phyloP scores from a whole-genome alignment of 164 flowering plant species.

The Berberis vulgaris region DNA sequence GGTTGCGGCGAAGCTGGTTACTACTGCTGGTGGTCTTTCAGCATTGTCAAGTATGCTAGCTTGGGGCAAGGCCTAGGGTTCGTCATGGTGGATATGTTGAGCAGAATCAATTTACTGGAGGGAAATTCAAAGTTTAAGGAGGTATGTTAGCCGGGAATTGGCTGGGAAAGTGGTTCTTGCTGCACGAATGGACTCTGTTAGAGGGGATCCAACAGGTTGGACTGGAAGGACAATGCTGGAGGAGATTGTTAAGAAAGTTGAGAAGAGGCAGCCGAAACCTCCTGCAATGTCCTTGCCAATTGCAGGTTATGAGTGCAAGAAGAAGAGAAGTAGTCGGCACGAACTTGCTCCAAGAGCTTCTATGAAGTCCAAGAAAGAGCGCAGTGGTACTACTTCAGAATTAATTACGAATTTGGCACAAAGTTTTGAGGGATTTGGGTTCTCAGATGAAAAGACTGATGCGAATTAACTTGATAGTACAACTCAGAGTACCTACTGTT shows the following conservation, averaged over 20 bases:
- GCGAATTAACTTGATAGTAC: no score
- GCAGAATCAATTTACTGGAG: not conserved
- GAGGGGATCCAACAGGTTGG: not conserved
- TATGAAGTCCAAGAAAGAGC: not conserved
- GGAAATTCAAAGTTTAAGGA: not conserved
- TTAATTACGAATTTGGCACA: no score
- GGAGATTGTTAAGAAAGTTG: no score
- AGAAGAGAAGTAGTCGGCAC: not conserved
- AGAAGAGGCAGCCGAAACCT: not conserved
- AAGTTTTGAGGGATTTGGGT: no score
- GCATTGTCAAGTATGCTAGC: not conserved
- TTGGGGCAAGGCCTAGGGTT: not conserved
- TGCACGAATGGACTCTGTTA: not conserved
- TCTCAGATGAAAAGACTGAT: no score
- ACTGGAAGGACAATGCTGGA: no score
- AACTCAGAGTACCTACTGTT: no score
- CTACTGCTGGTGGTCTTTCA: not conserved
- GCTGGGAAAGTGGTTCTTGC: not conserved
- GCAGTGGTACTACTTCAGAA: no score
- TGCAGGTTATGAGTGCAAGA: not conserved
- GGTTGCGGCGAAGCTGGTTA: not conserved
- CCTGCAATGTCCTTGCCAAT: not conserved
- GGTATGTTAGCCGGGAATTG: not conserved
- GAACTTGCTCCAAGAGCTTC: not conserved
- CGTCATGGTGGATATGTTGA: not conserved